Conservation (phyloP, 805 yeast genomes). For the Saccharomycopsis schoenii region DNA sequence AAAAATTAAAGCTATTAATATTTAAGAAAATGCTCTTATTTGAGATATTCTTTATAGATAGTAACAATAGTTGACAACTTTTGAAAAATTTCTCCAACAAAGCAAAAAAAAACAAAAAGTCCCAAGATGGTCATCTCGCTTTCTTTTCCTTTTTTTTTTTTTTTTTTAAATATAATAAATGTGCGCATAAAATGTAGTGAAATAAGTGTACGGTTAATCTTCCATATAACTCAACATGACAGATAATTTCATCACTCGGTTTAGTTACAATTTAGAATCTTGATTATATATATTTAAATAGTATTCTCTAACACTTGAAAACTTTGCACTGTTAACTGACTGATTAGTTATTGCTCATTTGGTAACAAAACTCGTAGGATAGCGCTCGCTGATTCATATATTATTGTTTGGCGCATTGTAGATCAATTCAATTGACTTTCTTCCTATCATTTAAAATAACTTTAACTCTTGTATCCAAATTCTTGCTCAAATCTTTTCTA, state of each 20-base stretch:
- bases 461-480: conserved; percentile 37
- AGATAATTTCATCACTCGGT: not conserved
- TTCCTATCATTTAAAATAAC: not conserved
- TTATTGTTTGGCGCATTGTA: too few relatives aligned
- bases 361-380: too few relatives aligned
- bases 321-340: too few relatives aligned
- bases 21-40: not conserved
- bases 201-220: not conserved
- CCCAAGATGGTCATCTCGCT: not conserved
- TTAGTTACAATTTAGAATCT: too few relatives aligned
- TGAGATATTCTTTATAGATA: not conserved
- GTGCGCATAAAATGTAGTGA: not conserved
- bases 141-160: not conserved
- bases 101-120: not conserved
- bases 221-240: not conserved
- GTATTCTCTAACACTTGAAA: too few relatives aligned
- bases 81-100: not conserved
- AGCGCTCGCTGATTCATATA: too few relatives aligned
- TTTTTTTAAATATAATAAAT: not conserved
- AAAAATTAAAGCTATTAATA: not conserved
- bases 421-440: not conserved
- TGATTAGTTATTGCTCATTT: too few relatives aligned
- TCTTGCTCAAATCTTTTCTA: conserved; percentile 38
- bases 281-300: too few relatives aligned
- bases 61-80: not conserved